Evolutionary conservation across 2,329 filamentous ascomycete genomes (phyloP).

Genomic region (Alternaria sp.): DNA sequence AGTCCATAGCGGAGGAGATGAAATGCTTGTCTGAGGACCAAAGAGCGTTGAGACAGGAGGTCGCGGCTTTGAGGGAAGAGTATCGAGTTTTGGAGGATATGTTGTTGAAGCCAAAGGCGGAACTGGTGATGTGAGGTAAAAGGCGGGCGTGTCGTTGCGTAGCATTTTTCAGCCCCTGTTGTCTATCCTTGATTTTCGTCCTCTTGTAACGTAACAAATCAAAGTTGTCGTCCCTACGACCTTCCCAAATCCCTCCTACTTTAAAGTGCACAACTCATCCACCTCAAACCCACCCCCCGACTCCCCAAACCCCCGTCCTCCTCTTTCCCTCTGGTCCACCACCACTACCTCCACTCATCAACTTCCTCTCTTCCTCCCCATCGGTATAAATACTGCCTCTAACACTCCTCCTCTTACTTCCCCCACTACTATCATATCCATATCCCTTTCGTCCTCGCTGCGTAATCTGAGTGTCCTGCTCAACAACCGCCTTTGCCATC

Average conservation of each 20-base stretch:
- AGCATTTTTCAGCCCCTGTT: neutral
- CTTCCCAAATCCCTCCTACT: neutral
- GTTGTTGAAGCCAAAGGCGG: conserved; percentile 18
- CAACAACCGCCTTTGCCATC: conserved; percentile 30
- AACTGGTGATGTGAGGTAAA: neutral
- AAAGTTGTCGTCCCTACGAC: neutral
- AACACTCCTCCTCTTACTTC: neutral
- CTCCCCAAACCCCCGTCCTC: conserved; percentile 4
- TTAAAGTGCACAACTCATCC: neutral
- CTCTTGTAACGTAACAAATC: neutral
- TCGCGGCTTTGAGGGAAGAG: conserved; percentile 29
- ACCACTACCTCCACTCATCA: neutral
- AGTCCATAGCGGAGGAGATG: neutral
- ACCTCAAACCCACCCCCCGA: conserved; percentile 9
- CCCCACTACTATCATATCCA: neutral
- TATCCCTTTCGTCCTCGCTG: conserved; percentile 9
- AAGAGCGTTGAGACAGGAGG: conserved; percentile 22
- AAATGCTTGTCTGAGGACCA: conserved; percentile 20
- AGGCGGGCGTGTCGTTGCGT: neutral
- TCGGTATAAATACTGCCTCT: neutral
- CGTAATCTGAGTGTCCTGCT: conserved; percentile 24
- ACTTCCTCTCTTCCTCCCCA: conserved; percentile 1
- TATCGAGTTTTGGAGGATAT: conserved; percentile 25
- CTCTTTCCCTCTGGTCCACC: neutral
- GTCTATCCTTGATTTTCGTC: neutral